These are phyloP conservation scores for Talaromyces sp. DNA, from an alignment of 2,329 filamentous ascomycete genomes.

Conservation along the genomic window DNA sequence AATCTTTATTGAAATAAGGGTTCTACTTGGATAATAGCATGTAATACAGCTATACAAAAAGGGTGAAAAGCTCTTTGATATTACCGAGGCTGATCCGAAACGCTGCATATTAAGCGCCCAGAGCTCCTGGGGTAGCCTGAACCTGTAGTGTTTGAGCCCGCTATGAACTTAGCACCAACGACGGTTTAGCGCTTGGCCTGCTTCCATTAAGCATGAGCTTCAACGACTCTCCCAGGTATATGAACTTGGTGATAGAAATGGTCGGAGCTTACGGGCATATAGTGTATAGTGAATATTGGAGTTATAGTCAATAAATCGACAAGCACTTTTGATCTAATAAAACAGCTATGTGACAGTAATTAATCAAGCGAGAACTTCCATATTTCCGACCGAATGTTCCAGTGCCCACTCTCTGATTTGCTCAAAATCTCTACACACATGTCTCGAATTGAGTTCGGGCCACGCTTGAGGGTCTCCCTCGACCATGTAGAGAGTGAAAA, in stretches of 20 bases:
- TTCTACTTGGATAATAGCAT: background rate
- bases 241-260: background rate
- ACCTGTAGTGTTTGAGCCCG: background rate
- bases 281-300: background rate
- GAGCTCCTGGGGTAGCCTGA: background rate
- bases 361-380: conserved; percentile 5
- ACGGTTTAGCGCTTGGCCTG: background rate
- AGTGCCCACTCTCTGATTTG: conserved; percentile 7
- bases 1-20: too few relatives aligned
- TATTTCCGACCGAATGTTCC: conserved; percentile 14
- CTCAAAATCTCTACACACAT: conserved; percentile 13
- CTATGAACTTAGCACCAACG: background rate
- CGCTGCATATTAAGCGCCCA: background rate
- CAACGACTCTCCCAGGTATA: too few relatives aligned
- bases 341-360: background rate
- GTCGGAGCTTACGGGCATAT: background rate
- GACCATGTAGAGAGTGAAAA: conserved; percentile 16
- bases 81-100: background rate
- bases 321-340: background rate
- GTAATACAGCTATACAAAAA: background rate
- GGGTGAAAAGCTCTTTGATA: background rate
- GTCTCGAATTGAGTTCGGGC: conserved; percentile 13
- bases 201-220: background rate
- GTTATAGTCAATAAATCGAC: background rate
- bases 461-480: conserved; percentile 13